Base-by-base conservation (phyloP, 805 yeast genomes). In the Candida succiphila region DNA sequence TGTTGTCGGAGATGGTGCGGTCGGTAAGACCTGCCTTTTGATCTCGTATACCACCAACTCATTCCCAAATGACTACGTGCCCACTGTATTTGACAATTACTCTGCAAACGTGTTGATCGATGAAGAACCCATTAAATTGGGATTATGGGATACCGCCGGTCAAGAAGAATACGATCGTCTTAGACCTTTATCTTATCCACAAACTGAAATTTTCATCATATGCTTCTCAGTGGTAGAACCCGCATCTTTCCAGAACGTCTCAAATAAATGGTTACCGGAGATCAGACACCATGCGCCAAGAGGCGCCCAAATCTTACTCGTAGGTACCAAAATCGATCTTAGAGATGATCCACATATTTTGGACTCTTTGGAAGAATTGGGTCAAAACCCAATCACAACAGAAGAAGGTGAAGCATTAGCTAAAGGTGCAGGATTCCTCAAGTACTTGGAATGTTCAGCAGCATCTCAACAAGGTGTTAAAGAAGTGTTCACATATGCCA, bases 1-100 rank as follows among this genome's bases (percentile, higher is more conserved):
- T 45, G 96, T 89, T 44, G 97, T 92, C 36, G 98, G 98, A 45
- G 98, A 92, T 65, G 98, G 98, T 84, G 97, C 97, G 48, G 97
- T 92, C 43, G 98, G 98, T 49, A 89, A 87, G 54, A 89, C 97
- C 15, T 89, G 97, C 65, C 75, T 92, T 42, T 72, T 92, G 47
- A 89, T 89, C 53, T 88, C 96, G 43, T 89, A 89, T 63, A 89
- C 97, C 34, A 89, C 96, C 39, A 84, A 86, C 64, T 92, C 89
- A 58, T 89, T 89, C 62, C 98, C 98, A 21, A 92, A 94, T 36
- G 97, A 92, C 62, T 89, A 89, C 56, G 96, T 89, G 37, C 98
- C 97, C 41, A 89, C 98, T n/a, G 97, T 89, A 29, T 87, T 89
- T 52, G 96, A 88, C 56, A 87, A 87, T 63, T 85, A 85, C 55